These are phyloP conservation scores for Scopulariopsis brevicaulis DNA, from an alignment of 2,329 filamentous ascomycete species.

Conservation along the genomic window DNA sequence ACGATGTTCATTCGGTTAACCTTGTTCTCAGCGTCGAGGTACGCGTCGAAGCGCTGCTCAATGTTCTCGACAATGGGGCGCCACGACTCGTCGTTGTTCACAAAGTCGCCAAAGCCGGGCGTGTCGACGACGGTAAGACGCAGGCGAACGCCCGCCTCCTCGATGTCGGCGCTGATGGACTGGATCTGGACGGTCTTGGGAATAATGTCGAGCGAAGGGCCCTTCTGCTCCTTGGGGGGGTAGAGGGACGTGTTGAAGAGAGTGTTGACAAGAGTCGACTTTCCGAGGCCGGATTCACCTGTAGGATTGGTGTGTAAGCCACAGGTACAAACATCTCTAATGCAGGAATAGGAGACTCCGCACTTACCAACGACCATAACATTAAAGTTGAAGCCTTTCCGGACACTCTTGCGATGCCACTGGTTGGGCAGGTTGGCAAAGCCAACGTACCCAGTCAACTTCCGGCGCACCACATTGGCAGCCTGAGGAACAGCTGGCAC, in stretches of 20 bases:
- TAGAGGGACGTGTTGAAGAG: conserved; percentile 99
- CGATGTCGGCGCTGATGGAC: conserved; percentile 91
- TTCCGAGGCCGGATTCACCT: conserved; percentile 99
- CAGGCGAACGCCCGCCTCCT: conserved; percentile 95
- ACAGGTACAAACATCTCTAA: not conserved
- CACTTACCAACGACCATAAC: conserved; percentile 98
- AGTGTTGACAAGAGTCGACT: conserved; percentile 98
- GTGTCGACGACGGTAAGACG: conserved; percentile 96
- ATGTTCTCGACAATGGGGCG: conserved; percentile 99
- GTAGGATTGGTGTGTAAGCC: not conserved
- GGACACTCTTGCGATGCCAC: conserved; percentile 99
- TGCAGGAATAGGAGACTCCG: not conserved
- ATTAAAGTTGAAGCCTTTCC: conserved; percentile 99
- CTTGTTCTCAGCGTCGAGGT: conserved; percentile 99
- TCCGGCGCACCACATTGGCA: conserved; percentile 79
- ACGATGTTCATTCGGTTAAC: conserved; percentile 99
- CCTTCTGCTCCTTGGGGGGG: conserved; percentile 96
- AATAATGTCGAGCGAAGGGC: conserved; percentile 92
- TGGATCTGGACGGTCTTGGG: conserved; percentile 96
- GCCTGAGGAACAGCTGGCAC: conserved; percentile 26
- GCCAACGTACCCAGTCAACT: conserved; percentile 95
- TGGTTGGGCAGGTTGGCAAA: conserved; percentile 99
- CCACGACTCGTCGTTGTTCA: conserved; percentile 99
- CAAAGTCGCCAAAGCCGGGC: conserved; percentile 95
- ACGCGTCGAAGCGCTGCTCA: conserved; percentile 96